Percentiles rank a stretch among this genome's conserved stretches.
phyloP scores from a whole-genome alignment of 164 flowering plant genomes.

The Stephania yunnanensis region DNA sequence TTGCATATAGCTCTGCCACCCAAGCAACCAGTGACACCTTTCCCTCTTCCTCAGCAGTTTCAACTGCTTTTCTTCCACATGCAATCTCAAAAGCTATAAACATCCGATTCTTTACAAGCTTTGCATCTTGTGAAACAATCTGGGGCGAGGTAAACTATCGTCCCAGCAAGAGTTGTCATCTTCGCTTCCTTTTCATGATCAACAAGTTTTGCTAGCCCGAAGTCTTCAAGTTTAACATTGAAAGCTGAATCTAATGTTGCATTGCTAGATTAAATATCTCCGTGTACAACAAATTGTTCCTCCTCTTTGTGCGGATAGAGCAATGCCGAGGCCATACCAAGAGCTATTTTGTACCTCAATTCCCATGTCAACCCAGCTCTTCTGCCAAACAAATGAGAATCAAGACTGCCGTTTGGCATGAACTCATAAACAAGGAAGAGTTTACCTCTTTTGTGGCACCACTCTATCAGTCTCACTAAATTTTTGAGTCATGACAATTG shows the following conservation, averaged over 20 bases:
- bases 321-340: constrained; percentile 41
- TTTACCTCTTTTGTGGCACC: constrained; percentile 19
- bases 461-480: constrained; percentile 17
- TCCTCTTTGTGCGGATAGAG: constrained; percentile 52
- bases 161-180: constrained; percentile 48
- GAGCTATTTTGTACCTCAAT: constrained; percentile 36
- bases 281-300: constrained; percentile 53
- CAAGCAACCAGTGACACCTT: constrained; percentile 38
- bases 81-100: constrained; percentile 53
- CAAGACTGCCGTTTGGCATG: constrained; percentile 39
- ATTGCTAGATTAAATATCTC: constrained; percentile 53
- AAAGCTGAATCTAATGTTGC: constrained; percentile 43
- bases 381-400: constrained; percentile 29
- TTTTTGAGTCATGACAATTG: constrained; percentile 14
- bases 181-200: constrained; percentile 41
- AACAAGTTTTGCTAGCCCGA: constrained; percentile 46
- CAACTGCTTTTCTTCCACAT: constrained; percentile 40
- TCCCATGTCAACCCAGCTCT: constrained; percentile 26
- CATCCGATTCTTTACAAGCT: constrained; percentile 48
- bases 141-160: constrained; percentile 59
- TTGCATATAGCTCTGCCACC: constrained; percentile 51
- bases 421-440: constrained; percentile 22
- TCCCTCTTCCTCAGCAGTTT: constrained; percentile 14
- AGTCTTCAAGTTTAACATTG: constrained; percentile 51
- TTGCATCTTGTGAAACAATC: constrained; percentile 45